These are phyloP conservation scores for Colletotrichum filicis DNA, from an alignment of 2,329 filamentous ascomycete species.

Conservation along the genomic window DNA sequence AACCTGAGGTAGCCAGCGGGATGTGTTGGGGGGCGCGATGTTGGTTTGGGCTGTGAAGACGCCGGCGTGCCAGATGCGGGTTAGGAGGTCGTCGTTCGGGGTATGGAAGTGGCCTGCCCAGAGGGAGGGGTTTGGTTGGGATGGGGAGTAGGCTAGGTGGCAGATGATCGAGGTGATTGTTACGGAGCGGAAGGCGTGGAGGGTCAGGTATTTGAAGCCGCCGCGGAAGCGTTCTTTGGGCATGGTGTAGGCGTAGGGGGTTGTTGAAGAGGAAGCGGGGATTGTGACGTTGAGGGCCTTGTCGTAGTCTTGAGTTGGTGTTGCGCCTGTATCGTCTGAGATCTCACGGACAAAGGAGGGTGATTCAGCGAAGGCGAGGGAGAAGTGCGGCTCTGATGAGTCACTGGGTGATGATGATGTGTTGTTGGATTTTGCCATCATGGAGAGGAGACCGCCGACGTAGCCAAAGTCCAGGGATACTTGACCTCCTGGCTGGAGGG, in stretches of 20 bases:
- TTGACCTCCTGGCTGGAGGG: constrained; percentile 15
- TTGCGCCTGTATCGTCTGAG: constrained; percentile 40
- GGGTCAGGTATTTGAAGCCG: constrained; percentile 56
- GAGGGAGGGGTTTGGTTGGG: constrained; percentile 50
- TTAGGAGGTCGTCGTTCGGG: constrained; percentile 55
- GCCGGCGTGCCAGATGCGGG: constrained; percentile 57
- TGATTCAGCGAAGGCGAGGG: constrained; percentile 40
- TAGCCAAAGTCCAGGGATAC: constrained; percentile 37
- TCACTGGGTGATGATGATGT: background rate
- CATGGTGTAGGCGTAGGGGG: constrained; percentile 25
- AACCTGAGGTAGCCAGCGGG: constrained; percentile 49
- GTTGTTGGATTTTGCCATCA: constrained; percentile 11
- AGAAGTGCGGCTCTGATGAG: constrained; percentile 33
- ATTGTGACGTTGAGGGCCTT: constrained; percentile 38
- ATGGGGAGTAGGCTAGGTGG: constrained; percentile 45
- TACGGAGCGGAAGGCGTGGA: constrained; percentile 40
- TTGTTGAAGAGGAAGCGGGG: background rate
- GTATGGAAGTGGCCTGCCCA: constrained; percentile 57
- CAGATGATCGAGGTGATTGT: constrained; percentile 41
- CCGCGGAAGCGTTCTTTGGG: constrained; percentile 50
- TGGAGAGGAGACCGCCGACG: constrained; percentile 33
- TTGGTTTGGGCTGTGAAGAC: constrained; percentile 49
- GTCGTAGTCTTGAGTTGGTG: constrained; percentile 38
- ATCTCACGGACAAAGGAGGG: constrained; percentile 38
- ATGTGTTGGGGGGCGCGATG: constrained; percentile 44